Base-by-base conservation (phyloP, 164 flowering plant species). In the Vitis amurensis region DNA sequence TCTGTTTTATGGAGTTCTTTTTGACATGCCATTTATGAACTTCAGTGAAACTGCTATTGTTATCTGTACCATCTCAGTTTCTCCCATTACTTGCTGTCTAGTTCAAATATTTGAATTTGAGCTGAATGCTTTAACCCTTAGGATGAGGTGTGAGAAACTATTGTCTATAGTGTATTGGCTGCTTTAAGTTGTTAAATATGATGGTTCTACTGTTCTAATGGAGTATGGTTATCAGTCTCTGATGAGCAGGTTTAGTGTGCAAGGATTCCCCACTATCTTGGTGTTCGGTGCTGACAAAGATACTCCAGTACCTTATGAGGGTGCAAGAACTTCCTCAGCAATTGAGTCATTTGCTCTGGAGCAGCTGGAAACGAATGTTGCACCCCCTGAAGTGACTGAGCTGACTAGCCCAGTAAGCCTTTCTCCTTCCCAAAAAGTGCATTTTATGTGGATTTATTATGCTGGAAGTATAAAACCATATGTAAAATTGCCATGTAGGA, bases 201-300 rank as follows among this genome's bases (percentile, higher is more conserved):
- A 55, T 50, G 64, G 67, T 64, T 69, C 73, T 82, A 59, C 76
- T 55, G 67, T 64, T 69, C 73, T 82, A 59, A 79, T 51, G 23
- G 47, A 14, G 50, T 74, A 50, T 19, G 12, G 48, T 75, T 76
- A n/a, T 51, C 97, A 92, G 99, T 89, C 97, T 73, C 69, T 94
- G 61, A 89, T 89, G 97, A 85, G 93, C 94, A 92, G 94, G 80
- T 94, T 85, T 79, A 91, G 87, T 31, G 95, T 94, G 67, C 88
- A 91, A 91, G 97, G 97, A 48, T 94, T 94, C 79, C 99, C 99
- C 37, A 89, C 99, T 56, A 94, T 94, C 64, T 77, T 94, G 83
- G 89, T 94, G 55, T 93, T 93, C 77, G 97, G 97, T 77, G 91
- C 85, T 63, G 98, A 93, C 71, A 93, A 90, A 79, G 91, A 86